These are phyloP conservation scores for Groenewaldozyma tartarivorans DNA, from an alignment of 805 yeast species.

Conservation along the genomic window DNA sequence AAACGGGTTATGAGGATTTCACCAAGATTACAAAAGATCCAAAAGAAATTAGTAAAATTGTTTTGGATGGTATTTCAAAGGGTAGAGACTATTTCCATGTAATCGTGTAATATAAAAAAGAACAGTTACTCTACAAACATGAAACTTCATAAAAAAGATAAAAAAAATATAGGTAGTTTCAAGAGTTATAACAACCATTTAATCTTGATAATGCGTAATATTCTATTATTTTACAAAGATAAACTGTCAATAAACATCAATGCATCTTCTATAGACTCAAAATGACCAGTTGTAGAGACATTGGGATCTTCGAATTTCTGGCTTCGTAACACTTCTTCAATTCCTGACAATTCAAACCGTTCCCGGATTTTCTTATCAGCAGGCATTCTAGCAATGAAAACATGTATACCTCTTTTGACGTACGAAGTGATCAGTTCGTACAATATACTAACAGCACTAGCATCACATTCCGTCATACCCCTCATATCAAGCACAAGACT, in stretches of 20 bases:
- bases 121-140: neutral
- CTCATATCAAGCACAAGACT: constrained; percentile 65
- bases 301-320: constrained; percentile 11
- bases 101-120: constrained; percentile 24
- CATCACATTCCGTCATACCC: constrained; percentile 75
- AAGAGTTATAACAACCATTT: too few relatives aligned
- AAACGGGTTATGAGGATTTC: constrained; percentile 67
- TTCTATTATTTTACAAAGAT: too few relatives aligned
- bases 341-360: constrained; percentile 49
- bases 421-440: constrained; percentile 51
- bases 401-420: constrained; percentile 41
- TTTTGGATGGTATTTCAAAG: constrained; percentile 52
- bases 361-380: constrained; percentile 36
- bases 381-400: constrained; percentile 55
- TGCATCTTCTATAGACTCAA: constrained; percentile 49
- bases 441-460: constrained; percentile 69
- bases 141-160: too few relatives aligned
- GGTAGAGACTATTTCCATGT: constrained; percentile 58
- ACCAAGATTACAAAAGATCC: constrained; percentile 84
- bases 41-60: constrained; percentile 67
- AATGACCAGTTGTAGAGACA: constrained; percentile 22
- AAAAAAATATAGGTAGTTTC: too few relatives aligned
- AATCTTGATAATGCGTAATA: too few relatives aligned
- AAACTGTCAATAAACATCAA: constrained; percentile 24
- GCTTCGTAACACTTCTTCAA: constrained; percentile 29